Percentiles rank a stretch among this genome's conserved stretches.
Evolutionary conservation across 2,329 filamentous ascomycete species (phyloP).

Genomic region (Pseudocercospora pini-densiflorae): DNA sequence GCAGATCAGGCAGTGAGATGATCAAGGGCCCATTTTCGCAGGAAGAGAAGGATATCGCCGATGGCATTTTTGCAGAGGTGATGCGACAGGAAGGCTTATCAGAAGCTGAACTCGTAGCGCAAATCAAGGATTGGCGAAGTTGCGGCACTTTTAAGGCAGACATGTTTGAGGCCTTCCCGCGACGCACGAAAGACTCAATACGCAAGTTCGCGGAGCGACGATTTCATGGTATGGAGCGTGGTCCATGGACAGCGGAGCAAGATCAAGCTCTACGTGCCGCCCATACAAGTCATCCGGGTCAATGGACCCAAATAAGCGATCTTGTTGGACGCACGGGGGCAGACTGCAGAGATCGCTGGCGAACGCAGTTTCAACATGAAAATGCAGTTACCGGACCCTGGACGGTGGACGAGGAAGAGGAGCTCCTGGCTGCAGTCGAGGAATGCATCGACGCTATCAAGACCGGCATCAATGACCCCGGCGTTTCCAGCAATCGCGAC

Average conservation of each 20-base stretch:
- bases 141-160: conserved; percentile 38
- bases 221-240: conserved; percentile 67
- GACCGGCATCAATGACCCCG: conserved; percentile 8
- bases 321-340: conserved; percentile 66
- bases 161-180: conserved; percentile 36
- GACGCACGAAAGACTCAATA: conserved; percentile 41
- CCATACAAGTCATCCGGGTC: conserved; percentile 54
- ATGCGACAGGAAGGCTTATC: conserved; percentile 22
- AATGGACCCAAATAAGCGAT: conserved; percentile 67
- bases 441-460: conserved; percentile 58
- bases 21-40: conserved; percentile 23
- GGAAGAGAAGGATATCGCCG: conserved; percentile 34
- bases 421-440: conserved; percentile 58
- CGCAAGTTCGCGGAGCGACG: conserved; percentile 59
- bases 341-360: conserved; percentile 72
- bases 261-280: conserved; percentile 58
- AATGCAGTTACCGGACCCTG: conserved; percentile 61
- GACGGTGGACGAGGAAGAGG: conserved; percentile 63
- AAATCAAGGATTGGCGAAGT: conserved; percentile 36
- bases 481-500: conserved; percentile 27
- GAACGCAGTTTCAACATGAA: conserved; percentile 67
- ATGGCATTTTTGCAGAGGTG: conserved; percentile 33
- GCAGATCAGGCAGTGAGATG: conserved; percentile 5
- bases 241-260: conserved; percentile 63
- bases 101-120: conserved; percentile 28